A percentile compares a stretch with the other conserved stretches of the same genome.
Conservation (phyloP, 2,329 filamentous ascomycete species). For the Bipolaris gigantea region DNA sequence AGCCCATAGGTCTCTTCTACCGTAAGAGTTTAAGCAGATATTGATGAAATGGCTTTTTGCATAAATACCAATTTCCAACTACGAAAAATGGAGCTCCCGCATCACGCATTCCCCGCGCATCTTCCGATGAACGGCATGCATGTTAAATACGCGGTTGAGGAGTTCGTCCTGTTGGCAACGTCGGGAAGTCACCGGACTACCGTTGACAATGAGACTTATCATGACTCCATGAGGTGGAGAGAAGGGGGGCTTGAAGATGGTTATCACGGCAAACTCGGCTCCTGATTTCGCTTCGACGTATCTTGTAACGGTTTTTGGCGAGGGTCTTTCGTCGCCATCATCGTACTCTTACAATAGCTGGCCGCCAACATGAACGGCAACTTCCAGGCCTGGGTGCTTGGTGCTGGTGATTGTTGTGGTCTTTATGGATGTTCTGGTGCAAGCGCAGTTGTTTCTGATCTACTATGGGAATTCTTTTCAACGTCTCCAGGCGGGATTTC, state of each 20-base stretch:
- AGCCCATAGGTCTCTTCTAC: too few relatives aligned
- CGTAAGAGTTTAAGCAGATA: too few relatives aligned
- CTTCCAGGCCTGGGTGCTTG: conserved; percentile 3
- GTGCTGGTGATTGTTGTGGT: conserved; percentile 14
- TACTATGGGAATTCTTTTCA: too few relatives aligned
- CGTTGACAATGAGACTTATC: not conserved
- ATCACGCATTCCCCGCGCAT: not conserved
- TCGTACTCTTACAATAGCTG: conserved; percentile 14
- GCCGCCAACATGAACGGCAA: conserved; percentile 9
- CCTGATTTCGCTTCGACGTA: conserved; percentile 13
- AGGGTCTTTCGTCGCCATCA: not conserved
- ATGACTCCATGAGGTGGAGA: not conserved
- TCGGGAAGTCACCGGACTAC: not conserved
- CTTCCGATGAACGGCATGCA: not conserved
- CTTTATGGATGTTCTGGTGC: not conserved
- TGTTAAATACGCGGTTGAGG: not conserved
- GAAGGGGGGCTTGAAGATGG: not conserved
- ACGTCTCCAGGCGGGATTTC: too few relatives aligned
- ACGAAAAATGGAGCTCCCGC: not conserved
- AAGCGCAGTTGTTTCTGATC: too few relatives aligned
- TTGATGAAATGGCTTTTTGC: too few relatives aligned
- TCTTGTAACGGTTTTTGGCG: conserved; percentile 2
- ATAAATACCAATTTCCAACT: too few relatives aligned
- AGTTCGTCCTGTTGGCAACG: not conserved
- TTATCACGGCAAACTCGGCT: conserved; percentile 1